Evolutionary conservation across 805 yeast species (phyloP).

Genomic region (Yueomyces sinensis): DNA sequence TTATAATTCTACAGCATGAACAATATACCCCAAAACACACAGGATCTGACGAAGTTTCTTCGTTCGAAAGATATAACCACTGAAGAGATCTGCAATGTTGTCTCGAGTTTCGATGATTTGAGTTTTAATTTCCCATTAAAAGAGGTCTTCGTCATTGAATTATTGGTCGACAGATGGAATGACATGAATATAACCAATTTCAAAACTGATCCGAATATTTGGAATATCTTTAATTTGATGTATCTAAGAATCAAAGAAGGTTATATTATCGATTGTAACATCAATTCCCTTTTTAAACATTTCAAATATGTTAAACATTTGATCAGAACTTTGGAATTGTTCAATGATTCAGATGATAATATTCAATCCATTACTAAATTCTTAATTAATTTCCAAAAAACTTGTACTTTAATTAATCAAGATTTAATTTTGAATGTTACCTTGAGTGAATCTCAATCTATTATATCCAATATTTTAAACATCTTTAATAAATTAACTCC

Average conservation of each 20-base stretch:
- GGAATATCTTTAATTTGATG: slow-evolving; percentile 35
- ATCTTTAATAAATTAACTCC: slow-evolving; percentile 2
- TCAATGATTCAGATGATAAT: slow-evolving; percentile 3
- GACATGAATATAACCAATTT: slow-evolving; percentile 32
- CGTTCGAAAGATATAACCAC: slow-evolving; percentile 39
- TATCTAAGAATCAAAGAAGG: slow-evolving; percentile 22
- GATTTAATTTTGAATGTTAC: slow-evolving; percentile 15
- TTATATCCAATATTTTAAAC: slow-evolving; percentile 10
- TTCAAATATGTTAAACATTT: slow-evolving; percentile 26
- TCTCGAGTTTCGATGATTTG: slow-evolving; percentile 24
- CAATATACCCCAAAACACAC: slow-evolving; percentile 28
- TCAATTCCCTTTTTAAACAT: slow-evolving; percentile 25
- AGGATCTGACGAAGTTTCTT: slow-evolving; percentile 41
- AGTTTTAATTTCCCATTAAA: slow-evolving; percentile 41
- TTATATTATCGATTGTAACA: neutral
- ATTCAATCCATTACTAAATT: slow-evolving; percentile 4
- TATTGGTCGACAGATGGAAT: slow-evolving; percentile 46
- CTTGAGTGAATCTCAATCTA: slow-evolving; percentile 12
- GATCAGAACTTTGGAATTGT: slow-evolving; percentile 8
- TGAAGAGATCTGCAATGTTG: slow-evolving; percentile 28
- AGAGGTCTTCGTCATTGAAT: slow-evolving; percentile 41
- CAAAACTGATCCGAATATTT: slow-evolving; percentile 30
- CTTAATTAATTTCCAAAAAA: slow-evolving; percentile 6
- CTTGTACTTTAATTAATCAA: slow-evolving; percentile 13
- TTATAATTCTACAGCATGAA: no score